Base-by-base conservation (phyloP, 1,139 yeast genomes). In the Blastobotrys petasosporus region DNA sequence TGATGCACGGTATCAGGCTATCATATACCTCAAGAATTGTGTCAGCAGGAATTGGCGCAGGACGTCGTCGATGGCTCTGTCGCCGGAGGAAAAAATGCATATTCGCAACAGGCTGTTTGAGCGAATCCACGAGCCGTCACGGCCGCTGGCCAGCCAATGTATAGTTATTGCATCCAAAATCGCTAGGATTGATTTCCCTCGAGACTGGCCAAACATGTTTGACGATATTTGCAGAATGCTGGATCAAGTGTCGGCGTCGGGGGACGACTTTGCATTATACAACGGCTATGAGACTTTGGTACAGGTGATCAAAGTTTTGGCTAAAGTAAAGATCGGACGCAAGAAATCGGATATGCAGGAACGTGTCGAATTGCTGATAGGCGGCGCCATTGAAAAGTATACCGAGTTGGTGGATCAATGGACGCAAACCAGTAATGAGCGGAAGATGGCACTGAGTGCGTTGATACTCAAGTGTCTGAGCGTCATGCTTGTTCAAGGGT, bases 21-120 rank as follows among this genome's bases (percentile, higher is more conserved):
- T 87, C 3, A 90, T 92, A 38, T 85, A 85, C 54, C 79, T 92
- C 63, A 92, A 92, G 59, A 92, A 90, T 64, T 73, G 87, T 0
- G 72, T 86, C 28, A 67, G 45, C 5, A 20, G 42, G 33, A 37
- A 43, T n/a, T 41, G 46, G 45, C 32, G 47, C 15, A 25, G 42
- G 42, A 45, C 45, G 9, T 39, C 46, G 6, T 28, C 41, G 16
- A 60, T 69, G 23, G 36, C 37, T 30, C 12, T 55, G 17, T 62
- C 72, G 8, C 75, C 73, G 44, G 87, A 82, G 11, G 97, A 88
- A 58, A 90, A 88, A 60, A 54, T 55, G 0, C 75, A 73, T 44
- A 85, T 92, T 42, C 73, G 82, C 46, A 57, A 65, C 9, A 68
- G 82, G 42, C 64, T 87, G 11, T 82, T 90, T 56, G 70, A 73